Evolutionary conservation across 2,329 filamentous ascomycete species (phyloP).

Genomic region (Beauveria rudraprayagi): DNA sequence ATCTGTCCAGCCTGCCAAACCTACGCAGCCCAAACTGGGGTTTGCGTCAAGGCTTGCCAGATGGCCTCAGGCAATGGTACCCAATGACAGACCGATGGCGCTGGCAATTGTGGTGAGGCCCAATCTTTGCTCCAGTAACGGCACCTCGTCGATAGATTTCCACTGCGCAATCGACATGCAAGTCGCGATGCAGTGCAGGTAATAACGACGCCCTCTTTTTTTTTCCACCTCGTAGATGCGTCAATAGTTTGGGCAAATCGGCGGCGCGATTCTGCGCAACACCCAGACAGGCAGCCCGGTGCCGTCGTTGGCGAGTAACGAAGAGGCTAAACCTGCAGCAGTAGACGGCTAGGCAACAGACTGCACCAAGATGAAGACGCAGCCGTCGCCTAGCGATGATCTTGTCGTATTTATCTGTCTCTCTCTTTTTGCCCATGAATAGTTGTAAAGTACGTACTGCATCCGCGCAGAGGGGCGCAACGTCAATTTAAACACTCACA

Average conservation of each 20-base stretch:
- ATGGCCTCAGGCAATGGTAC: not conserved
- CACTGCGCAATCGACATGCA: conserved; percentile 8
- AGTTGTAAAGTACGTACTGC: not conserved
- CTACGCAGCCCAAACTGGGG: not conserved
- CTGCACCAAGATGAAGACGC: not conserved
- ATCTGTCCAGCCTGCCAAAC: not conserved
- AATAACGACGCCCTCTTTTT: not conserved
- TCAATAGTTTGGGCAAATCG: not conserved
- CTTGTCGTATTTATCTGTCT: not conserved
- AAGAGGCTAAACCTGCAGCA: not conserved
- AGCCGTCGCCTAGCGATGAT: not conserved
- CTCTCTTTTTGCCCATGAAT: not conserved
- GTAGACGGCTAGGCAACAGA: not conserved
- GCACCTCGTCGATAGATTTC: not conserved
- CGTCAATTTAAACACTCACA: not conserved
- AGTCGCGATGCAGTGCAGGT: not conserved
- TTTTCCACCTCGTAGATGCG: not conserved
- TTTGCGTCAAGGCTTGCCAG: not conserved
- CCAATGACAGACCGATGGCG: not conserved
- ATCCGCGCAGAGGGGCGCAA: not conserved
- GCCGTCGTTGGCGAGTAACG: not conserved
- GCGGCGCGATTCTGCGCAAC: not conserved
- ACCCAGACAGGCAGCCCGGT: not conserved
- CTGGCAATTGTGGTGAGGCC: conserved; percentile 5
- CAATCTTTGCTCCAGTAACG: conserved; percentile 6